Evolutionary conservation across 2,329 filamentous ascomycete genomes (phyloP), one percentile per base, ranked within the genome.

Genomic region (Arthrobotrys musiformis): DNA sequence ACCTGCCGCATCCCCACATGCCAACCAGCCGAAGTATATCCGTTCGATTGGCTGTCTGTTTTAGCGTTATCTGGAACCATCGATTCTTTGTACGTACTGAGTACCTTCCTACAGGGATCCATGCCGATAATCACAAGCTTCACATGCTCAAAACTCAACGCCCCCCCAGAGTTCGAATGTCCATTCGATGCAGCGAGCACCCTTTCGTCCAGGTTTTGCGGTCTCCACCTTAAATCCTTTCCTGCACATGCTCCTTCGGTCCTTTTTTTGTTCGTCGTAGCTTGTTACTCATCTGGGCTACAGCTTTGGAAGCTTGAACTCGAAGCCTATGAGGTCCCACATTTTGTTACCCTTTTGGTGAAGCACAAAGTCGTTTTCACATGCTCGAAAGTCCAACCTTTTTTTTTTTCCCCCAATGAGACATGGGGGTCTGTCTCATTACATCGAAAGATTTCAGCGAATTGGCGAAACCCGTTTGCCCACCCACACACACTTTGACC

Each of bases 391-490:
- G 28, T 7, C 22, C 26, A n/a, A 11, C 30, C 33, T 46, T 40
- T 40, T 33, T 33, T 33, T 33, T 33, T 33, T 33, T 33, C 9
- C 30, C 26, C 24, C 48, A 48, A 17, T 42, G 50, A 28, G 50
- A 73, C 61, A 73, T 73, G 69, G 61, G 69, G 62, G 60, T 67
- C 50, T 28, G 60, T 67, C 50, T 28, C 42, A 42, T 58, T 58
- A 33, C 54, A 58, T 58, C 54, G 54, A 56, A 40, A 9, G 54
- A 54, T 67, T 66, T 30, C 30, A 40, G 62, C 70, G 62, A 75
- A 77, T 77, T 77, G 66, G 73, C 73, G 66, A 70, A 77, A 77
- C 66, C 48, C 40, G 73, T 70, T 77, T 26, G 48, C 58, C 58
- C 66, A 69, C 66, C 50, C 52, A 46, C 68, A 60, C 44, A 13